These are phyloP conservation scores for Lumnitzera racemosa DNA, from an alignment of 345 rosid genomes.

Conservation along the genomic window DNA sequence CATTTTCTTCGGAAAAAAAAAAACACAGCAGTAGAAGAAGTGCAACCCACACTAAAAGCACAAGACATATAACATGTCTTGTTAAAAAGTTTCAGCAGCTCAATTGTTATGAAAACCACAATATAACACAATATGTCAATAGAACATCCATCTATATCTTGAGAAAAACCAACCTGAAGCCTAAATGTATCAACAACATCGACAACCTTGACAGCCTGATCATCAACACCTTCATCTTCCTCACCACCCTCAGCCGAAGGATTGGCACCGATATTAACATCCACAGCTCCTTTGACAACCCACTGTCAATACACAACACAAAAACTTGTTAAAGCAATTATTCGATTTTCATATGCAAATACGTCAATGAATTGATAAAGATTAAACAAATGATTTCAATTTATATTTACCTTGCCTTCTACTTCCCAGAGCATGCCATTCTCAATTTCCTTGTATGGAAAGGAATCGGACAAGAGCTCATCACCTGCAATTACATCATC, in stretches of 20 bases:
- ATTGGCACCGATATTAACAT: conserved; percentile 95
- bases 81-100: too few relatives aligned
- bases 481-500: conserved; percentile 39
- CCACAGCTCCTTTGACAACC: conserved; percentile 70
- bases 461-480: conserved; percentile 93
- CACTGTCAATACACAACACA: conserved; percentile 33
- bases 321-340: neutral
- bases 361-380: too few relatives aligned
- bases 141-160: neutral
- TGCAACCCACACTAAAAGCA: too few relatives aligned
- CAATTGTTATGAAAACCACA: too few relatives aligned
- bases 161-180: conserved; percentile 60
- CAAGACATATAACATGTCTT: too few relatives aligned
- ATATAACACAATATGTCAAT: too few relatives aligned
- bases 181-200: conserved; percentile 96
- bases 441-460: conserved; percentile 72
- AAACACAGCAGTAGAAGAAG: too few relatives aligned
- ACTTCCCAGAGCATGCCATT: conserved; percentile 87
- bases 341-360: too few relatives aligned
- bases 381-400: neutral
- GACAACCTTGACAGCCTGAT: conserved; percentile 67
- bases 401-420: conserved; percentile 63
- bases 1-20: too few relatives aligned
- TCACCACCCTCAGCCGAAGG: conserved; percentile 87
- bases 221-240: conserved; percentile 91